Evolutionary conservation across 169 alveolate genomes (phyloP).

Genomic region (Plasmodium gonderi): DNA sequence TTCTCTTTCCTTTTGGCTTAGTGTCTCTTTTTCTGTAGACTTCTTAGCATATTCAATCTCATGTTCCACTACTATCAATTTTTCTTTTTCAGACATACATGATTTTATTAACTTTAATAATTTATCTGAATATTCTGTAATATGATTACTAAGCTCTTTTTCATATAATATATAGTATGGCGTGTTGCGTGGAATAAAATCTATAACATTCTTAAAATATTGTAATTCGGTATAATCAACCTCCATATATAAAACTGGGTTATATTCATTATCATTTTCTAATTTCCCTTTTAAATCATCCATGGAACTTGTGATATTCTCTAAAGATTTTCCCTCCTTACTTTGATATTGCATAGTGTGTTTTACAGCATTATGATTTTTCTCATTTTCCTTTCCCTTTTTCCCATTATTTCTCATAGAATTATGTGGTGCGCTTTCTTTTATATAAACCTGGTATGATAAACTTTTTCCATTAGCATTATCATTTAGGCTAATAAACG

Average conservation of each 20-base stretch:
- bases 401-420: neutral
- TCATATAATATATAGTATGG: neutral
- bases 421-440: neutral
- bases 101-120: neutral
- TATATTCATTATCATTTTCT: neutral
- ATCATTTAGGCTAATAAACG: neutral
- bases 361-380: neutral
- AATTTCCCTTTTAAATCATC: neutral
- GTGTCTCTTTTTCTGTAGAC: neutral
- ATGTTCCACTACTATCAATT: neutral
- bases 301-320: neutral
- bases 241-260: conserved; percentile 7
- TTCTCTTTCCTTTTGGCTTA: neutral
- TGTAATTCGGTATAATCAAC: neutral
- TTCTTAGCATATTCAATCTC: neutral
- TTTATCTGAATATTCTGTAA: neutral
- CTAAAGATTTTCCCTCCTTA: neutral
- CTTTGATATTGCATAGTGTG: neutral
- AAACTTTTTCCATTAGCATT: neutral
- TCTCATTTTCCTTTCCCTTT: neutral
- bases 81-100: neutral
- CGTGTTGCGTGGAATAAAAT: neutral
- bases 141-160: neutral
- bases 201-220: neutral
- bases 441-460: conserved; percentile 1